phyloP scores from a whole-genome alignment of 2,329 filamentous ascomycete species.

The Venturia pyrina region DNA sequence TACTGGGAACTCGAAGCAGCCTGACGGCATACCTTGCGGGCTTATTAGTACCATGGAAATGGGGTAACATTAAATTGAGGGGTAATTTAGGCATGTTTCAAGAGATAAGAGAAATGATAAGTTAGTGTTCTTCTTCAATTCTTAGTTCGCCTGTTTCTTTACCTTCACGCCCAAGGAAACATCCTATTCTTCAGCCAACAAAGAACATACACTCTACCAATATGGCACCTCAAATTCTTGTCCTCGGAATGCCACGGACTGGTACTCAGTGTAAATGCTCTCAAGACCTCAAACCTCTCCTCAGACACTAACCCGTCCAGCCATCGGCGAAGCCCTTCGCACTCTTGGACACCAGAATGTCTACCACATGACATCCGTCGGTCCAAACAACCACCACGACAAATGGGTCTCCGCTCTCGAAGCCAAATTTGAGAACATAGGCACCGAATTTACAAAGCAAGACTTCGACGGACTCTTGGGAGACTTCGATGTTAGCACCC shows the following conservation, averaged over 20 bases:
- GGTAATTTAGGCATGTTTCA: neutral
- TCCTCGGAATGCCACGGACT: constrained; percentile 8
- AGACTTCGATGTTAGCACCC: constrained; percentile 1
- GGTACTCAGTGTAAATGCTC: constrained; percentile 1
- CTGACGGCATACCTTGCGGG: neutral
- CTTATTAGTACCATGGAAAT: neutral
- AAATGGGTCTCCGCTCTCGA: constrained; percentile 5
- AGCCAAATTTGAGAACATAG: neutral
- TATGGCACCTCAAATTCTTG: constrained; percentile 1
- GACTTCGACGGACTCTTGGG: constrained; percentile 1
- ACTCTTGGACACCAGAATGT: neutral
- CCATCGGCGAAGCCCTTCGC: neutral
- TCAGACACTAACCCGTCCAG: neutral
- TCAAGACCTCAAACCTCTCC: neutral
- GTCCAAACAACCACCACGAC: neutral
- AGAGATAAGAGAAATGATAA: neutral
- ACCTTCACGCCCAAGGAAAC: neutral
- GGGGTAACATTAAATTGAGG: neutral
- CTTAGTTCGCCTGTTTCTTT: neutral
- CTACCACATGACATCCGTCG: constrained; percentile 8
- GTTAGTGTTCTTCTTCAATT: neutral
- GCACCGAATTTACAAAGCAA: neutral
- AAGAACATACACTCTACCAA: neutral
- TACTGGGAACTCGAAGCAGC: neutral
- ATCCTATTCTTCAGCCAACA: neutral